Percentiles rank a stretch among this genome's conserved stretches.
Conservation (phyloP, 2,329 filamentous ascomycete species). For the Neopestalotiopsis clavispora region DNA sequence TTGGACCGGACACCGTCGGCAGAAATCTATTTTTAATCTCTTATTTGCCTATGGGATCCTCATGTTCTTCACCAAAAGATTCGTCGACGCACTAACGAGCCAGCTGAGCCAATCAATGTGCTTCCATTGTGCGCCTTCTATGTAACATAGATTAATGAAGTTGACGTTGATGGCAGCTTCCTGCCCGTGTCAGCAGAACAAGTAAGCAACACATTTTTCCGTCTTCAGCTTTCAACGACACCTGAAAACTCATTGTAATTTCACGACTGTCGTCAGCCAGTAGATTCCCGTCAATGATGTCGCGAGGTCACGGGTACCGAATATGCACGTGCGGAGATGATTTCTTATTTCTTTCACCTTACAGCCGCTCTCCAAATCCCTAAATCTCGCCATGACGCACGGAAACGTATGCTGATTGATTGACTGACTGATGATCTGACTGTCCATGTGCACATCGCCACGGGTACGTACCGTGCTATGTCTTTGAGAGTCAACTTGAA, state of each 20-base stretch:
- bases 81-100: not conserved
- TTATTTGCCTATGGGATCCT: not conserved
- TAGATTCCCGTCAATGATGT: constrained; percentile 18
- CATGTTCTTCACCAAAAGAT: not conserved
- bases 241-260: constrained; percentile 3
- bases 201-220: not conserved
- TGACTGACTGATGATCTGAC: not conserved
- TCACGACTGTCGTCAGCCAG: constrained; percentile 11
- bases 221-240: not conserved
- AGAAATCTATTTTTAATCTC: not conserved
- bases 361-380: constrained; percentile 7
- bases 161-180: not conserved
- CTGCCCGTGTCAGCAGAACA: not conserved
- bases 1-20: constrained; percentile 7
- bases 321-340: constrained; percentile 18
- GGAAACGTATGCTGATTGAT: not conserved
- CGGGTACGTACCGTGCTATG: no score
- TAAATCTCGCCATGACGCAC: constrained; percentile 3
- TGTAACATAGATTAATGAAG: not conserved
- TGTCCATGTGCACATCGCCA: not conserved
- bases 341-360: constrained; percentile 7
- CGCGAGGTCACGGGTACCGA: not conserved
- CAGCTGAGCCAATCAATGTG: not conserved
- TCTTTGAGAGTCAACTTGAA: no score
- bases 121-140: not conserved